Base-by-base conservation (phyloP, 768 basidiomycete genomes). In the Pseudohyphozyma bogoriensis region DNA sequence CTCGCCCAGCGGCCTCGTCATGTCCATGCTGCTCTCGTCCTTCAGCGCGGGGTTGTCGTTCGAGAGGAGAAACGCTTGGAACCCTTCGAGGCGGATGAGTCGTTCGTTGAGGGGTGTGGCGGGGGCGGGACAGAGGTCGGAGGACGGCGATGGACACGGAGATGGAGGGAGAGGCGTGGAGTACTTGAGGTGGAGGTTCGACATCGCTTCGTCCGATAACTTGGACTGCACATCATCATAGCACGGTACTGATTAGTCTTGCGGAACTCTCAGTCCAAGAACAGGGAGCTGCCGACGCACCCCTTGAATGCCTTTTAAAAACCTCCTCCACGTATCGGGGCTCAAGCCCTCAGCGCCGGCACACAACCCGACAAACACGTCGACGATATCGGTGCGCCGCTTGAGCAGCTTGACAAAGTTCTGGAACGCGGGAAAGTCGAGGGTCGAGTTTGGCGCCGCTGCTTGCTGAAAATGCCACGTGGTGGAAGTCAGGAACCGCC, bases 1-100 rank as follows among this genome's bases (percentile, higher is more conserved):
- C 59, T 96, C 87, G 2, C 83, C 81, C 18, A 95, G 77, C 1
- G 93, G 89, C 1, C 80, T 77, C 1, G 85, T 85, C 95, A 97
- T 96, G 68, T 95, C 85, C 52, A 91, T 87, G 72, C 78, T 78
- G 8, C 84, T 74, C 20, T 76, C 75, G 35, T 81, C 79, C 8
- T 77, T 67, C 65, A 81, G 79, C 16, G 79, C 76, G 0, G 83
- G 73, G 67, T 95, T 96, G 63, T 90, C 86, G 0, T 80, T 70
- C 0, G 90, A 92, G 13, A 85, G 72, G 7, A 97, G 81, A 77
- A 90, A 95, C 1, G 83, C 76, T 1, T 83, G 81, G 71, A 97
- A 88, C 1, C 77, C 80, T 29, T 85, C 82, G 22, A 83, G 65
- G 2, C 81, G 77, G 67, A 85, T 77, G 13, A 58, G 54, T 54